phyloP scores from a whole-genome alignment of 306 rosid genomes.

The Lathyrus sativus region DNA sequence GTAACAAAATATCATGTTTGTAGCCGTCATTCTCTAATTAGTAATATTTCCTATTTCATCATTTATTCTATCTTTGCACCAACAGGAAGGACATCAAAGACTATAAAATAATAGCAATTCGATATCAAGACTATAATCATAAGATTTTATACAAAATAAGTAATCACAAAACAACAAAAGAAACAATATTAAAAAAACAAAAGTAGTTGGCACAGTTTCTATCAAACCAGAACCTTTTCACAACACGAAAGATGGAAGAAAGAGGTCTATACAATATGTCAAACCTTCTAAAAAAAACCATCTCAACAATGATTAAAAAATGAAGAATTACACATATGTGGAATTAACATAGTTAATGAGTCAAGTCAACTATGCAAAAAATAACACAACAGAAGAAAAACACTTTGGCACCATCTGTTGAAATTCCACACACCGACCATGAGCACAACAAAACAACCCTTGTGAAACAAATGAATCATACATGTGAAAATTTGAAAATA shows the following conservation, averaged over 20 bases:
- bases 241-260: slow-evolving; percentile 21
- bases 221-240: slow-evolving; percentile 31
- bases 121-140: slow-evolving; percentile 26
- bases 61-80: too few relatives aligned
- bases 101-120: slow-evolving; percentile 13
- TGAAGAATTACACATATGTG: slow-evolving; percentile 31
- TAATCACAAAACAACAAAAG: slow-evolving; percentile 12
- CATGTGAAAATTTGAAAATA: slow-evolving; percentile 1
- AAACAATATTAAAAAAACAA: not conserved
- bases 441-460: slow-evolving; percentile 30
- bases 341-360: slow-evolving; percentile 41
- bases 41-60: too few relatives aligned
- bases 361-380: slow-evolving; percentile 53
- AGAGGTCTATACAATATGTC: slow-evolving; percentile 36
- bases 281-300: slow-evolving; percentile 46
- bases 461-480: slow-evolving; percentile 6
- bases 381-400: slow-evolving; percentile 32
- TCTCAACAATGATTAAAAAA: not conserved
- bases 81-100: not conserved
- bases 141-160: slow-evolving; percentile 21
- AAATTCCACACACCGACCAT: slow-evolving; percentile 32
- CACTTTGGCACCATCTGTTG: slow-evolving; percentile 28
- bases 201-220: slow-evolving; percentile 27
- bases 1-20: too few relatives aligned
- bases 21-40: too few relatives aligned